Percentiles rank a stretch among this genome's conserved stretches.
phyloP scores from a whole-genome alignment of 176 grass and related monocot genomes.

The Hordeum marinum region DNA sequence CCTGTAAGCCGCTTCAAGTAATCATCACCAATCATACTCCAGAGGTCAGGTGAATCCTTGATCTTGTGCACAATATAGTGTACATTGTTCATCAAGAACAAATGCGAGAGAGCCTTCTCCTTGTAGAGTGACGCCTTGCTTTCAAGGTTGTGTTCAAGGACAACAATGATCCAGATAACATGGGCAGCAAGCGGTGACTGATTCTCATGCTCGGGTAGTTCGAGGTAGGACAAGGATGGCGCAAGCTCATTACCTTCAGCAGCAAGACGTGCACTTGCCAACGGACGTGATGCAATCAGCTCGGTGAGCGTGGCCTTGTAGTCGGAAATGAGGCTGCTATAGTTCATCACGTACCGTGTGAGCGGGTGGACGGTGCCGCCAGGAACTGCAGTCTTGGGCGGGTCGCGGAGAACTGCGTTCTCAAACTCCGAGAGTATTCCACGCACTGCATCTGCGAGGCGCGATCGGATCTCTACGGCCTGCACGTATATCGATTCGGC shows the following conservation, averaged over 20 bases:
- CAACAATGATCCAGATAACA: slow-evolving; percentile 81
- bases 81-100: slow-evolving; percentile 94
- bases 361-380: slow-evolving; percentile 89
- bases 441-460: slow-evolving; percentile 77
- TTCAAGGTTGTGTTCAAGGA: slow-evolving; percentile 79
- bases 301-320: slow-evolving; percentile 74
- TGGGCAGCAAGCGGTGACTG: slow-evolving; percentile 61
- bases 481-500: slow-evolving; percentile 78
- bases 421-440: slow-evolving; percentile 97
- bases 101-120: slow-evolving; percentile 56
- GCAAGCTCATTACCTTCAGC: slow-evolving; percentile 44
- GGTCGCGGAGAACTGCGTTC: slow-evolving; percentile 92
- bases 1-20: slow-evolving; percentile 71
- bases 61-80: slow-evolving; percentile 94
- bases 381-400: slow-evolving; percentile 58
- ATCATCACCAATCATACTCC: slow-evolving; percentile 68
- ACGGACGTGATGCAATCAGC: slow-evolving; percentile 64
- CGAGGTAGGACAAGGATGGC: slow-evolving; percentile 45
- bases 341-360: slow-evolving; percentile 97
- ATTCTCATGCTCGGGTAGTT: slow-evolving; percentile 75
- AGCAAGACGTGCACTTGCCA: slow-evolving; percentile 44
- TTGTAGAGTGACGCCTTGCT: slow-evolving; percentile 75
- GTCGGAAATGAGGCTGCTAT: slow-evolving; percentile 80
- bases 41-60: slow-evolving; percentile 71
- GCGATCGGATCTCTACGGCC: slow-evolving; percentile 73